These are phyloP conservation scores for Myxozyma vanderwaltii DNA, from an alignment of 805 yeast genomes.

Conservation along the genomic window DNA sequence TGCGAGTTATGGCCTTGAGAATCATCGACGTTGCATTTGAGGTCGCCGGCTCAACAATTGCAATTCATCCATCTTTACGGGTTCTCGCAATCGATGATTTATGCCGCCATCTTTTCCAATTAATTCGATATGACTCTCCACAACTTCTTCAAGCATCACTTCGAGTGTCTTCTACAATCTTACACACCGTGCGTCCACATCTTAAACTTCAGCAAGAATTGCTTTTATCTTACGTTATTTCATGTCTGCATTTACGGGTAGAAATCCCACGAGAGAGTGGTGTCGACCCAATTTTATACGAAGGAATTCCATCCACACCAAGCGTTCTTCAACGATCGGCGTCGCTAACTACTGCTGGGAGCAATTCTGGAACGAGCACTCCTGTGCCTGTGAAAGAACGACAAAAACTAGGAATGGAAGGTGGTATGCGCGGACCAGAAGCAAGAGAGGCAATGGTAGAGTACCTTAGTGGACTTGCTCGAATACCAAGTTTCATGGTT, in stretches of 20 bases:
- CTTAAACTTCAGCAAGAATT: conserved; percentile 80
- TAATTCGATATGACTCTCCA: conserved; percentile 74
- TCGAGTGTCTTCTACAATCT: conserved; percentile 71
- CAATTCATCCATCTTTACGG: conserved; percentile 65
- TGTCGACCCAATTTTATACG: conserved; percentile 45
- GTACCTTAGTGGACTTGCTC: conserved; percentile 60
- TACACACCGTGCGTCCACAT: conserved; percentile 63
- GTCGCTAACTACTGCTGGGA: conserved; percentile 1
- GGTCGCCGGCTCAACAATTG: conserved; percentile 67
- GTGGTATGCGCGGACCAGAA: conserved; percentile 35
- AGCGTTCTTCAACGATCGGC: conserved; percentile 53
- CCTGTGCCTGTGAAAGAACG: conserved; percentile 32
- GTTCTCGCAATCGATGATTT: conserved; percentile 73
- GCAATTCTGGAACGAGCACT: conserved; percentile 29
- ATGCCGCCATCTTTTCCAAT: conserved; percentile 81
- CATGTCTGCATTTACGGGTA: conserved; percentile 44
- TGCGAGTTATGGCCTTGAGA: conserved; percentile 79
- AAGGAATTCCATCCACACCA: conserved; percentile 45
- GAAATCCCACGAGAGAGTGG: conserved; percentile 46
- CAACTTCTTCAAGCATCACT: conserved; percentile 73
- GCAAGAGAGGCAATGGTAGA: conserved; percentile 80
- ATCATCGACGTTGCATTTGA: conserved; percentile 79
- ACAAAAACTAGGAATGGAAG: conserved; percentile 33
- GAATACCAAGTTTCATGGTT: conserved; percentile 77
- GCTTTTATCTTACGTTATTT: conserved; percentile 44